Evolutionary conservation across 345 rosid species (phyloP), one percentile per base, ranked within the genome.

Genomic region (Lepidium aucheri): DNA sequence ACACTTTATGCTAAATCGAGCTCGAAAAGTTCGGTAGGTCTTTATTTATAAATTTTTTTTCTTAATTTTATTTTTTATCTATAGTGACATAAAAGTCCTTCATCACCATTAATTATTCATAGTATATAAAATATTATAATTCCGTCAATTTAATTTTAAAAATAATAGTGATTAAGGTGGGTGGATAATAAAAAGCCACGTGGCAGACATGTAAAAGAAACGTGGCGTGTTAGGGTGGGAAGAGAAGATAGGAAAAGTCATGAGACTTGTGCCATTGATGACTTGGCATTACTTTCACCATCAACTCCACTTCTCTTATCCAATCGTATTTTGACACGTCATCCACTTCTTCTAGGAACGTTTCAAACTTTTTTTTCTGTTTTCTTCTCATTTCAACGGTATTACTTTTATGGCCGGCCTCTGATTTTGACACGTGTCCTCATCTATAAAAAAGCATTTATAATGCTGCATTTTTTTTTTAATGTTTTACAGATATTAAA

Each of bases 191-290:
- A 55, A 67, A 43, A 33, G 64, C 76, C 82, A 77, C 73, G 79
- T 79, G 85, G 82, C 47, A 20, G 41, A 65, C 38, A 64, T 61
- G n/a, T 44, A 73, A 32, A 35, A 59, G 74, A 67, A 82, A 76
- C 78, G 80, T 78, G 84, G 86, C 80, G 76, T 75, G 80, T 38
- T 54, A 56, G 74, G 68, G 70, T 72, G 69, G 59, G 74, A 61
- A 63, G 64, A 41, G 22, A 24, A 41, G 35, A 35, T 38, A 30
- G 49, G 71, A 72, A 60, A 68, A 80, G 79, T 80, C 89, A 78
- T 69, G 63, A n/a, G n/a, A n/a, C n/a, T n/a, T n/a, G n/a, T 57
- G 78, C 65, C 15, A 38, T 43, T 2, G 63, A 44, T 62, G 69
- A 73, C 59, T 53, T 73, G 80, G 77, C 63, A 7, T 55, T 49